Base-by-base conservation (phyloP, 371 early-diverging fungal species). In the Mortierella sp. region DNA sequence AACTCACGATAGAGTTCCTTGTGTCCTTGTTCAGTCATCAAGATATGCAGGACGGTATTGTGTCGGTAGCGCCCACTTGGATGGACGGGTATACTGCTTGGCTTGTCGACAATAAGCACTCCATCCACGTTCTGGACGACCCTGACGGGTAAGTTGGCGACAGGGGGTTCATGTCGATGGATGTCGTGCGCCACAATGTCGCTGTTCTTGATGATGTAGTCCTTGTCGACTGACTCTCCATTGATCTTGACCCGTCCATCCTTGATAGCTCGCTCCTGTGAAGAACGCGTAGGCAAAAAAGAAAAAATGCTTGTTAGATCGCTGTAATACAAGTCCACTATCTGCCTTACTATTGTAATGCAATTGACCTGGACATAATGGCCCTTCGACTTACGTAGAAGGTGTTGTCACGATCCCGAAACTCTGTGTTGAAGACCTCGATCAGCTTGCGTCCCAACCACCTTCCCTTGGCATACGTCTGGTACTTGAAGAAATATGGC, bases 161-260 rank as follows among this genome's bases (percentile, higher is more conserved):
- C 95, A 4, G 97, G 96, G 1, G 99, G 99, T 86, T 99, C 99
- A 86, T 99, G 99, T 0, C 98, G 92, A 86, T 99, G 99, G 41
- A 95, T 93, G 10, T 86, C 78, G 79, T 98, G 97, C 0, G 89
- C 87, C 29, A 99, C 87, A 4, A 94, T 61, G 77, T 98, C 97
- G 48, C 90, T 89, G 80, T 94, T 94, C 65, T 89, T 85, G 22
- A 96, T 78, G 4, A 91, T 80, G 6, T 89, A 88, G 52, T 91
- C 91, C 7, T 85, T 71, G 0, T 80, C 63, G 0, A 91, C 92
- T 16, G 55, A 68, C 70, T 92, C 66, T 11, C 87, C 90, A 85
- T 98, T 98, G 44, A 99, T 85, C 40, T 87, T 91, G 63, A 99
- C 95, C 29, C 90, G 77, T 2, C 98, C 98, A 40, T 86, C 85